Conservation (phyloP, 1,284 basidiomycete species). For the Laetiporus sulphureus region DNA sequence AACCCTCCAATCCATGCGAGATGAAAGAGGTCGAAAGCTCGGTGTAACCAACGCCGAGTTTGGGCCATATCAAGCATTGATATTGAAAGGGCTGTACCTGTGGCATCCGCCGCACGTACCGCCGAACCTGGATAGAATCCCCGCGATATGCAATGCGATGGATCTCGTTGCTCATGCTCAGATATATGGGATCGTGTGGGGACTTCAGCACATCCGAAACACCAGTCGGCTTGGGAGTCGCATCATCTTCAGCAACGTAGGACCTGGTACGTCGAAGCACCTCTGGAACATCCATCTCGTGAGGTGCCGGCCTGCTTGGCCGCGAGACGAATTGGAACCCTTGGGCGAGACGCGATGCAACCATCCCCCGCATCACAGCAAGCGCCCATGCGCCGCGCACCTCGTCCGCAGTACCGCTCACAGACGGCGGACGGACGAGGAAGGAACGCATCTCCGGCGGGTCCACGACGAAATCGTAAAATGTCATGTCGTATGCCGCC, state of each 20-base stretch:
- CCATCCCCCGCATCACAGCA: conserved; percentile 90
- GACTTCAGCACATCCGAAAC: conserved; percentile 67
- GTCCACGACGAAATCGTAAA: conserved; percentile 76
- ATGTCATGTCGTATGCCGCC: conserved; percentile 74
- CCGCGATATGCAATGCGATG: conserved; percentile 87
- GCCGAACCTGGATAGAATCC: conserved; percentile 82
- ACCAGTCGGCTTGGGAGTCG: conserved; percentile 51
- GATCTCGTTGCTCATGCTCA: conserved; percentile 94
- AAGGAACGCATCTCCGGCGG: conserved; percentile 77
- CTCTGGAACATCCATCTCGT: conserved; percentile 16
- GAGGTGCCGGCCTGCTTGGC: conserved; percentile 23
- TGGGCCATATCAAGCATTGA: conserved; percentile 90
- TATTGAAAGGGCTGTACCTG: conserved; percentile 66
- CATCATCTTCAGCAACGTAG: conserved; percentile 49
- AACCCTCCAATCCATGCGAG: conserved; percentile 74
- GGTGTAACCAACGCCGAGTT: conserved; percentile 82
- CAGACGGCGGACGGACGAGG: conserved; percentile 58
- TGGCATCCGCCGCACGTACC: conserved; percentile 77
- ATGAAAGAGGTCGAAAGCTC: conserved; percentile 72
- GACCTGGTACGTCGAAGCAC: conserved; percentile 44
- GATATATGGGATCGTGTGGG: conserved; percentile 74
- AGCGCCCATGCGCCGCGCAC: conserved; percentile 67
- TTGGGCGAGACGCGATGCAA: conserved; percentile 85
- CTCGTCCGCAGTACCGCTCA: conserved; percentile 46
- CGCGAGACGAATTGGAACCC: conserved; percentile 93